These are phyloP conservation scores for Hypoxylon crocopeplum DNA, from an alignment of 495 filamentous ascomycete genomes.

Conservation along the genomic window DNA sequence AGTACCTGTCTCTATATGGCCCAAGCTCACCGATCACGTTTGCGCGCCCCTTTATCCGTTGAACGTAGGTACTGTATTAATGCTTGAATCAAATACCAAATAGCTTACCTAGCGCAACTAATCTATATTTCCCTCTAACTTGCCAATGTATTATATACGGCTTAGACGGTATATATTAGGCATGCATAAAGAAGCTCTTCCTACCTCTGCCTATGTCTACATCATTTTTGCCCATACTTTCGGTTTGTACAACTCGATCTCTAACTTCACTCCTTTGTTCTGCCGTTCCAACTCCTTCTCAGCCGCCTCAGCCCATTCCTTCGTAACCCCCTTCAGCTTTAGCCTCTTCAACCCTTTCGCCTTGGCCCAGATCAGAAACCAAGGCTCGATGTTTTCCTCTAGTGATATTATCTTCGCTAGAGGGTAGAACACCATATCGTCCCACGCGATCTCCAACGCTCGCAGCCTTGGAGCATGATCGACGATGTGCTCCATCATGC, in stretches of 20 bases:
- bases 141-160: too few relatives aligned
- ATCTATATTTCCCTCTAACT: too few relatives aligned
- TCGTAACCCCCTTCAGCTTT: neutral
- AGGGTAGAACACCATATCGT: neutral
- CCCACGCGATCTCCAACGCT: neutral
- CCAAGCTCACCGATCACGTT: too few relatives aligned
- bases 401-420: neutral
- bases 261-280: neutral
- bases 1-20: too few relatives aligned
- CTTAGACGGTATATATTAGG: too few relatives aligned
- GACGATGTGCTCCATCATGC: neutral
- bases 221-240: too few relatives aligned
- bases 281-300: neutral
- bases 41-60: too few relatives aligned
- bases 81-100: too few relatives aligned
- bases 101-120: too few relatives aligned
- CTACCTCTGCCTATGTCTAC: neutral
- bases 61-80: too few relatives aligned
- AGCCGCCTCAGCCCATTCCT: neutral
- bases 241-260: neutral
- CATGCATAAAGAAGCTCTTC: too few relatives aligned
- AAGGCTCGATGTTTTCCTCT: neutral
- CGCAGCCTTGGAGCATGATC: neutral
- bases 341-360: neutral
- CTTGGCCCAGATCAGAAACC: neutral